Percentiles rank a stretch among this genome's conserved stretches.
Conservation (phyloP, 345 rosid genomes). For the Excoecaria cochinchinensis region DNA sequence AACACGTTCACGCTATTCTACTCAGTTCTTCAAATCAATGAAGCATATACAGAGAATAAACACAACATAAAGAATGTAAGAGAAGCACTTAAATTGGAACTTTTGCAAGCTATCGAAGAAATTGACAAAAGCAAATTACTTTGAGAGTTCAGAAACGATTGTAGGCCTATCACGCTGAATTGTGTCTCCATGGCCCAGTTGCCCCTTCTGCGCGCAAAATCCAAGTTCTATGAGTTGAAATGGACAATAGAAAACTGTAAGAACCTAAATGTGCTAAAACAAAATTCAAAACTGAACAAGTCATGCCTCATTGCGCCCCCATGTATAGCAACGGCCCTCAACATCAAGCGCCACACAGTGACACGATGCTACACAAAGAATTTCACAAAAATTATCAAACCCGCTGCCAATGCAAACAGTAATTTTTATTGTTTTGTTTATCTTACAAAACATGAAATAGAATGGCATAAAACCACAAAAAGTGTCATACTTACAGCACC, state of each 20-base stretch:
- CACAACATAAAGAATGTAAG: not conserved
- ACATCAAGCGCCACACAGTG: conserved; percentile 97
- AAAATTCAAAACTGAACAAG: conserved; percentile 3
- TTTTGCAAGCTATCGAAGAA: not conserved
- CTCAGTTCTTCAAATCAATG: too few species aligned
- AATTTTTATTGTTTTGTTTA: too few species aligned
- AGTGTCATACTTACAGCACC: conserved; percentile 56
- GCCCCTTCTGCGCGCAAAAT: conserved; percentile 74
- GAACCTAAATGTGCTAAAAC: conserved; percentile 1
- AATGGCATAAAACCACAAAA: not conserved
- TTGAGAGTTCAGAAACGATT: conserved; percentile 79
- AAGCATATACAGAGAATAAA: too few species aligned
- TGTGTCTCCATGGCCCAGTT: conserved; percentile 92
- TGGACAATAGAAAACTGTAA: conserved; percentile 1
- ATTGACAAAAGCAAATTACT: conserved; percentile 35
- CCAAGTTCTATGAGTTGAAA: conserved; percentile 20
- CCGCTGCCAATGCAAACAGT: not conserved
- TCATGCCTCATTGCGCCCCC: conserved; percentile 96
- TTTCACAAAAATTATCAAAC: conserved; percentile 15
- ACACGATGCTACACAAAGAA: conserved; percentile 59
- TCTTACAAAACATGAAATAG: too few species aligned
- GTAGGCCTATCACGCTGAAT: conserved; percentile 93
- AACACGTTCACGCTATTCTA: too few species aligned
- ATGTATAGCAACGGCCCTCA: conserved; percentile 93
- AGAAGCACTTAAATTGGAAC: not conserved